Evolutionary conservation across 2,329 filamentous ascomycete genomes (phyloP).

Genomic region (Alternaria novae-zelandiae): DNA sequence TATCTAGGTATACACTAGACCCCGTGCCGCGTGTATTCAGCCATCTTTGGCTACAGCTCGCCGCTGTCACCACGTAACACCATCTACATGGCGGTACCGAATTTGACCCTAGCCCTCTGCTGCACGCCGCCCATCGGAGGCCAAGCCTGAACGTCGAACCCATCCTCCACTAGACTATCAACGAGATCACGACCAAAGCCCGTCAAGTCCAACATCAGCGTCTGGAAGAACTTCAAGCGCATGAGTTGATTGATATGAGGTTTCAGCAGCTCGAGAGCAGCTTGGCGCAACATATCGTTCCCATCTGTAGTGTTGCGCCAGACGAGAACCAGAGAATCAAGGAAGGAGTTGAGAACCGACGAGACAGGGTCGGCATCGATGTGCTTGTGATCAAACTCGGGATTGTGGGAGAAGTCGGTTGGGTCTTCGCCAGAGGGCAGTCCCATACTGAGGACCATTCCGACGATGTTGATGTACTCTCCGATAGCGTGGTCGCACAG

Average conservation of each 20-base stretch:
- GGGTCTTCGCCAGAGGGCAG: neutral
- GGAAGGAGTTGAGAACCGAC: constrained; percentile 14
- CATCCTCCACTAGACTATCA: constrained; percentile 25
- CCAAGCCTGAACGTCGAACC: constrained; percentile 21
- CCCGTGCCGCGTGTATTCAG: neutral
- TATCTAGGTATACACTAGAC: neutral
- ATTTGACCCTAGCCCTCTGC: constrained; percentile 1
- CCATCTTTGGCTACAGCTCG: neutral
- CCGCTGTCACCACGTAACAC: accelerated
- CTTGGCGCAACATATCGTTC: constrained; percentile 22
- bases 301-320: constrained; percentile 26
- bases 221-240: constrained; percentile 20
- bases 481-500: constrained; percentile 17
- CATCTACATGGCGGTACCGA: neutral
- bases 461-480: constrained; percentile 18
- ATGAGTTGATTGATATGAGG: constrained; percentile 16
- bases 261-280: constrained; percentile 26
- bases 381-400: neutral
- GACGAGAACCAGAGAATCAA: constrained; percentile 29
- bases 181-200: constrained; percentile 23
- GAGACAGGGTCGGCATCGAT: neutral
- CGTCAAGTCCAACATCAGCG: constrained; percentile 18
- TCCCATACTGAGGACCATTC: constrained; percentile 11
- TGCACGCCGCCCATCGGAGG: neutral
- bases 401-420: neutral